Percentiles rank a stretch among this genome's conserved stretches.
Conservation (phyloP, 1,139 yeast species). For the Arxiozyma bovina region DNA sequence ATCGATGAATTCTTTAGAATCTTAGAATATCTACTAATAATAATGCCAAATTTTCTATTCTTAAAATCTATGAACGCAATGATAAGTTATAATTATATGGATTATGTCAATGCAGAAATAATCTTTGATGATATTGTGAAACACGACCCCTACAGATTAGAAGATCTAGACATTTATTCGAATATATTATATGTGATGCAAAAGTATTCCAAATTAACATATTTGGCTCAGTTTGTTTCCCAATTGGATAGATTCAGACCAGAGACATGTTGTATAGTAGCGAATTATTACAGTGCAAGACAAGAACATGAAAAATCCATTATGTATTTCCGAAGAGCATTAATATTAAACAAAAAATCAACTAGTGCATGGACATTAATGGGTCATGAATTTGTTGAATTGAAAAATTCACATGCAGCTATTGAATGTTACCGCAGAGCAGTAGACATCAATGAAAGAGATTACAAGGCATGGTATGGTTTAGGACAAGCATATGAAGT, state of each 20-base stretch:
- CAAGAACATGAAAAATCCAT: constrained; percentile 94
- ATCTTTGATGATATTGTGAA: constrained; percentile 67
- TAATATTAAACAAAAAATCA: constrained; percentile 70
- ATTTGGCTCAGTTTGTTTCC: constrained; percentile 76
- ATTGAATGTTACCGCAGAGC: constrained; percentile 93
- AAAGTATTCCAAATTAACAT: constrained; percentile 73
- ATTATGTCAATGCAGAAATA: constrained; percentile 69
- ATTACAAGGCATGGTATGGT: constrained; percentile 97
- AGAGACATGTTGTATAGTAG: constrained; percentile 90
- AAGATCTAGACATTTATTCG: constrained; percentile 85
- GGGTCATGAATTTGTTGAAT: constrained; percentile 98
- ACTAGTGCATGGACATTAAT: constrained; percentile 94
- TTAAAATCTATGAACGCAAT: constrained; percentile 74
- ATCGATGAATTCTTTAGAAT: constrained; percentile 43
- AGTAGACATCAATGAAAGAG: constrained; percentile 75
- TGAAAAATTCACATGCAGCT: constrained; percentile 95
- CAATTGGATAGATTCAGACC: constrained; percentile 82
- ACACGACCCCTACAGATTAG: constrained; percentile 79
- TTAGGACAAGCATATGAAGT: constrained; percentile 97
- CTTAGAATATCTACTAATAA: constrained; percentile 39
- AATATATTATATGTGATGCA: constrained; percentile 93
- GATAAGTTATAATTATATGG: constrained; percentile 69
- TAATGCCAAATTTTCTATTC: constrained; percentile 67
- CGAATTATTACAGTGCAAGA: constrained; percentile 85
- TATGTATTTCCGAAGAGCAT: constrained; percentile 83